Percentiles rank a stretch among this genome's conserved stretches.
These are phyloP conservation scores for Globisporangium nagaii DNA, from an alignment of 352 stramenopile species.

Conservation along the genomic window DNA sequence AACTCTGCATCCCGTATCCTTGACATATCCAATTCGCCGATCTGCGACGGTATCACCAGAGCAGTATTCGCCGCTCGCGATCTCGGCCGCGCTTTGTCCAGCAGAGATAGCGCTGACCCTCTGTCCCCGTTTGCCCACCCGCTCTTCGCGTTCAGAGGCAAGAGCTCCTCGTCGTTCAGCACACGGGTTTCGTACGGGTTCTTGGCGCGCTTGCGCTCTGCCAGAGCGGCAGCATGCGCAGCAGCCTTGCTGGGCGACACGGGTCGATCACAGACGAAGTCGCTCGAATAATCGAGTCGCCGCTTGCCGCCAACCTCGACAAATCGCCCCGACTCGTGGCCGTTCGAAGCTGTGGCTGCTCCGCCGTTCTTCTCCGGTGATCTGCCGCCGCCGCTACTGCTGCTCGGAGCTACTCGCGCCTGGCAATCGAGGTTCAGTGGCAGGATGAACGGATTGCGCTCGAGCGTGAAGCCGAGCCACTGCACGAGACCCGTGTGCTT, in stretches of 20 bases:
- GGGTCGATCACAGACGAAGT: background rate
- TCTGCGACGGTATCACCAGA: conserved; percentile 46
- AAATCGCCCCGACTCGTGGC: conserved; percentile 29
- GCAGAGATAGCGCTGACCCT: background rate
- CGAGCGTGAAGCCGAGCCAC: conserved; percentile 83
- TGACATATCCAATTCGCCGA: conserved; percentile 83
- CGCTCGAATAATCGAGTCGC: background rate
- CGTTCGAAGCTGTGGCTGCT: background rate
- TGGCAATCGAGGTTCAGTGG: conserved; percentile 71
- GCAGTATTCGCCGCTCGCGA: background rate
- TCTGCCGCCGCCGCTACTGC: background rate
- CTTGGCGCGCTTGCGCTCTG: conserved; percentile 58
- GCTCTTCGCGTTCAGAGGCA: conserved; percentile 22
- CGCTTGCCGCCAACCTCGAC: conserved; percentile 63
- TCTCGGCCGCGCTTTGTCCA: conserved; percentile 11
- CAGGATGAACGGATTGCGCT: conserved; percentile 87
- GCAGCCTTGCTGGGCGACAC: conserved; percentile 1
- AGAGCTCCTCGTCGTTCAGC: conserved; percentile 80
- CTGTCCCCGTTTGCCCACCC: background rate
- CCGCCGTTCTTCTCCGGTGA: too few species aligned
- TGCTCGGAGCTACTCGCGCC: background rate
- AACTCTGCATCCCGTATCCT: conserved; percentile 65
- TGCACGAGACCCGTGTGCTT: conserved; percentile 63
- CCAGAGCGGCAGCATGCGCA: conserved; percentile 25
- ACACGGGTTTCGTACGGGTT: conserved; percentile 81